These are phyloP conservation scores for Stephania japonica DNA, from an alignment of 164 flowering plant species.

Conservation along the genomic window DNA sequence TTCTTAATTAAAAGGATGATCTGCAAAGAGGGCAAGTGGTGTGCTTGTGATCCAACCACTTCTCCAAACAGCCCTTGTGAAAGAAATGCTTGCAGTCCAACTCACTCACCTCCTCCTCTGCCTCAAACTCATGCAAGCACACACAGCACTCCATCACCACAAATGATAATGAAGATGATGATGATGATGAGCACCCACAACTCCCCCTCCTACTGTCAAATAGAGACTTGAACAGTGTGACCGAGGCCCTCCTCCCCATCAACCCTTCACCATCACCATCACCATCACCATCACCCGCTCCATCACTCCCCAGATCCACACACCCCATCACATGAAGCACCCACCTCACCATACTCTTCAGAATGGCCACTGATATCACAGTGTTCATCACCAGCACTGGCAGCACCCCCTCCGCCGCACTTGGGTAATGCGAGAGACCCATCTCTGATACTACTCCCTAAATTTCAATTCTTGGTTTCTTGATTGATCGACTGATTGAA, in stretches of 20 bases:
- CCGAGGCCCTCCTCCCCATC: conserved; percentile 28
- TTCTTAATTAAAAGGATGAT: conserved; percentile 35
- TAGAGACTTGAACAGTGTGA: conserved; percentile 35
- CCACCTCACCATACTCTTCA: conserved; percentile 43
- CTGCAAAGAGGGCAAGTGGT: conserved; percentile 68
- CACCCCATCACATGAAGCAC: conserved; percentile 34
- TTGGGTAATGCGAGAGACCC: conserved; percentile 59
- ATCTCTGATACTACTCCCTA: conserved; percentile 14
- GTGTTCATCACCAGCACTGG: conserved; percentile 61
- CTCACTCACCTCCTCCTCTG: conserved; percentile 61
- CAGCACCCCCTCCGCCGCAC: conserved; percentile 49
- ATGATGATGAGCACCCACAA: neutral
- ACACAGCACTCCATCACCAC: conserved; percentile 47
- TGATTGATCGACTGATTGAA: too few species aligned
- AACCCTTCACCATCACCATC: conserved; percentile 14
- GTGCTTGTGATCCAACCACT: conserved; percentile 54
- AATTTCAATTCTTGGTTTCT: too few species aligned
- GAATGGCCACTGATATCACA: conserved; percentile 34
- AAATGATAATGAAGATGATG: too few species aligned
- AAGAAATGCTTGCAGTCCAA: conserved; percentile 72
- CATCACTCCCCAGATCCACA: conserved; percentile 15
- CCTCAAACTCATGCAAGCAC: conserved; percentile 53
- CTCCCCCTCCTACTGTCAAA: conserved; percentile 5
- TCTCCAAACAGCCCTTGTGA: conserved; percentile 60
- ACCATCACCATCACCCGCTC: conserved; percentile 11